Base-by-base conservation (phyloP, 306 rosid genomes). In the Trifolium fragiferum region DNA sequence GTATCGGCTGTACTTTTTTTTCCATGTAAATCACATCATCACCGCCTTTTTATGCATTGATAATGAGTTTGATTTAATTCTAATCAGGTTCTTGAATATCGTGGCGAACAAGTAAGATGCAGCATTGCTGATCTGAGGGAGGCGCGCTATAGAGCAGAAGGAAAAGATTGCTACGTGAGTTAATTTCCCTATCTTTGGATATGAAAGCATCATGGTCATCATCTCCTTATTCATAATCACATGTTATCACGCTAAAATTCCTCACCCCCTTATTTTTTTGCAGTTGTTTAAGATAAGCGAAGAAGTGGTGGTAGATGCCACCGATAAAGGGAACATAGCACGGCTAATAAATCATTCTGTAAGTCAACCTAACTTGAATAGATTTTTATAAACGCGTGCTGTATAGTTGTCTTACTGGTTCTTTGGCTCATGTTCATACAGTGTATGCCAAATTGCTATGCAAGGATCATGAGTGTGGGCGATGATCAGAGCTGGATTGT, bases 371-470 rank as follows among this genome's bases (percentile, higher is more conserved):
- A 62, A 63, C 25, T 33, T 25, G 43, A 57, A 32, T 54, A 16
- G 6, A 59, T 63, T 49, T 54, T 16, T 63, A 32, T 78, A 54
- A 67, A 50, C 35, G 58, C 14, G 15, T 44, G 47, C 27, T 16
- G 62, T 18, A 15, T 76, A 43, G 20, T 54, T 16, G 12, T 66
- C 78, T 79, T 43, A 82, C 75, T 41, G 3, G 3, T 59, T 77
- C 53, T 78, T 57, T 67, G 61, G 54, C 61, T 71, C 58, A 16
- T 47, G 77, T 76, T 66, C n/a, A 41, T 76, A 35, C 81, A 95
- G 99, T 95, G 99, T 68, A 86, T 90, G 96, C 99, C 97, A 68
- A 95, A 95, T 88, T 92, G 99, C 89, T 95, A 95, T 66, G 99
- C 99, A 66, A 92, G 99, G 82, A 95, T 95, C 84, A 95, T 95